phyloP scores from a whole-genome alignment of 306 rosid species.

The Gleditsia sinensis region DNA sequence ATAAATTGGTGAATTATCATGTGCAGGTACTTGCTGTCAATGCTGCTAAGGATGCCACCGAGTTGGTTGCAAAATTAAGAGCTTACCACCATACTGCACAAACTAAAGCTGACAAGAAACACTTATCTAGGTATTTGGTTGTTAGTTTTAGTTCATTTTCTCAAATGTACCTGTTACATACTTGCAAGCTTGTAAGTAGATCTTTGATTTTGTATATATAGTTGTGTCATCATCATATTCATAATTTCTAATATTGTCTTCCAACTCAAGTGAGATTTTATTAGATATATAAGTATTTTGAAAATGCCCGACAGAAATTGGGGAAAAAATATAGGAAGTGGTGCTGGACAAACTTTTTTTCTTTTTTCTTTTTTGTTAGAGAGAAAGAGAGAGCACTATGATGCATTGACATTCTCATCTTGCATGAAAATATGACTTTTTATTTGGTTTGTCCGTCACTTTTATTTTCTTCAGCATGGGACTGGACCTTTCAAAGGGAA shows the following conservation, averaged over 20 bases:
- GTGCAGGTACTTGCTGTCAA: constrained; percentile 91
- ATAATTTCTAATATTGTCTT: constrained; percentile 8
- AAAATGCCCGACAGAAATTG: too few relatives aligned
- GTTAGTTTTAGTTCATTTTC: neutral
- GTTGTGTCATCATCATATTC: neutral
- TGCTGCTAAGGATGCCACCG: constrained; percentile 98
- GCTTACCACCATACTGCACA: constrained; percentile 87
- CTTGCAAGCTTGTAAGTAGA: neutral
- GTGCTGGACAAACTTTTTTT: neutral
- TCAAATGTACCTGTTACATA: neutral
- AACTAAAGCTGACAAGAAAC: constrained; percentile 86
- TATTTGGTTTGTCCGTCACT: neutral
- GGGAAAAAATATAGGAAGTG: too few relatives aligned
- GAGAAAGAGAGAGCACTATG: neutral
- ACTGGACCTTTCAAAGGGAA: constrained; percentile 80
- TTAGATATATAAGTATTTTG: neutral
- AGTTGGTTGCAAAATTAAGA: constrained; percentile 79
- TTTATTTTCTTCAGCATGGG: constrained; percentile 71
- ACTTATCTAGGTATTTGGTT: constrained; percentile 71
- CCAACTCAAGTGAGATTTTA: neutral
- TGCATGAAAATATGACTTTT: neutral
- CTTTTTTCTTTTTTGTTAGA: neutral
- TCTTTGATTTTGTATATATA: neutral
- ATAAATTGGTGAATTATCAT: constrained; percentile 26
- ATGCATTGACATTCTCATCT: neutral